Evolutionary conservation across 1,139 yeast genomes (phyloP), one percentile per base, ranked within the genome.

Genomic region (Petasospora rhodanensis): DNA sequence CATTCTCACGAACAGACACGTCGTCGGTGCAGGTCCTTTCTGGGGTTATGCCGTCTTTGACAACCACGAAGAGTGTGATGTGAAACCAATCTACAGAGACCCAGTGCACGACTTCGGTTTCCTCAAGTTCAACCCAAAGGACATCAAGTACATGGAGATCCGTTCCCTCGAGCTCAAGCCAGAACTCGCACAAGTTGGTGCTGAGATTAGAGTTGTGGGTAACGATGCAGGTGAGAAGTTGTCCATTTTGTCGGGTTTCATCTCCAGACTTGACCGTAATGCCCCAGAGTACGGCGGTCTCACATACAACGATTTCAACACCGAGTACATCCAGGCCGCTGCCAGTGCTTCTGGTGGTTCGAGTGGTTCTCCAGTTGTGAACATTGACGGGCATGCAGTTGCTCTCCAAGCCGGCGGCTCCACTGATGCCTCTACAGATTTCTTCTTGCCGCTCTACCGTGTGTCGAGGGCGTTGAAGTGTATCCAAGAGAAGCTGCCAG

Each of bases 291-390:
- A 89, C 56, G 96, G 96, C 26, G 78, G 77, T 14, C 65, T 83
- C 49, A 79, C 93, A n/a, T 89, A 87, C 56, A 86, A 84, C 54
- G 97, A 89, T 63, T 89, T 87, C 69, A 89, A 89, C 56, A 89
- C 96, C 1, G 96, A 86, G 58, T 89, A 89, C 60, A 86, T 87
- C 40, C 96, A 89, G 59, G 97, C 96, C 2, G 96, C 96, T 12
- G 96, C 96, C 1, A 75, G 89, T 46, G 95, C 96, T 0, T 81
- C 95, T 9, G 96, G 96, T 24, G 96, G 96, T 1, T 86, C 96
- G 2, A 80, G 94, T 32, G 97, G 97, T 5, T 86, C 96, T 3
- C 96, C 97, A 0, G 97, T 89, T 15, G 94, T 89, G 7, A 61
- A 86, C 55, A 78, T 82, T 34, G 82, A 84, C 49, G 96, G 96